A percentile compares a stretch with the other conserved stretches of the same genome.
phyloP scores from a whole-genome alignment of 495 filamentous ascomycete species.

The Pyrenopolyporus hunteri region DNA sequence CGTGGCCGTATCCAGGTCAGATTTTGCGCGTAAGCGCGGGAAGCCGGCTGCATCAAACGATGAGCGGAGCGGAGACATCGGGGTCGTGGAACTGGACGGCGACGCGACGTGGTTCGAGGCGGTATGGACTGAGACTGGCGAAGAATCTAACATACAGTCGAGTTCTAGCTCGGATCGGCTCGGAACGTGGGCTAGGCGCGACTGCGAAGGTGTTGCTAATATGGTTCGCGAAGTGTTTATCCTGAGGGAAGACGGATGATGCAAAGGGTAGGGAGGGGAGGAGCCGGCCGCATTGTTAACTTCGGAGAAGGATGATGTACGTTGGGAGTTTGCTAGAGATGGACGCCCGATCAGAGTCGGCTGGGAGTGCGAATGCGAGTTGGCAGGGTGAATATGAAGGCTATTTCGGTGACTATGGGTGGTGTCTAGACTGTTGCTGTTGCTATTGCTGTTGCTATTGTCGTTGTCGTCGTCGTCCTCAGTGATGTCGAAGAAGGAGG shows the following conservation, averaged over 20 bases:
- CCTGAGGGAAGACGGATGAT: conserved; percentile 47
- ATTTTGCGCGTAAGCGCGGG: conserved; percentile 57
- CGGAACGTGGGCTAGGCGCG: conserved; percentile 48
- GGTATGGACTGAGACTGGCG: conserved; percentile 39
- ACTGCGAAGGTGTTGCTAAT: conserved; percentile 37
- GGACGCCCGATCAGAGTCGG: conserved; percentile 42
- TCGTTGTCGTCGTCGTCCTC: conserved; percentile 52
- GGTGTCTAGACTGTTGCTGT: conserved; percentile 3
- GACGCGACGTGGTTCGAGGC: conserved; percentile 28
- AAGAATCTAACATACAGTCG: conserved; percentile 38
- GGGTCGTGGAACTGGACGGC: conserved; percentile 38
- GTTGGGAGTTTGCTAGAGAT: conserved; percentile 47
- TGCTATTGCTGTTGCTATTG: conserved; percentile 18
- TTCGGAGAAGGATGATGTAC: conserved; percentile 51
- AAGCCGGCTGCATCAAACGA: conserved; percentile 57
- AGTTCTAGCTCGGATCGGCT: conserved; percentile 52
- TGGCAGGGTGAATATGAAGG: conserved; percentile 28
- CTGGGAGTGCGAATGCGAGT: conserved; percentile 37
- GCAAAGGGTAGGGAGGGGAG: conserved; percentile 30
- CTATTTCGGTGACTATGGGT: conserved; percentile 26
- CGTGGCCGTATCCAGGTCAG: conserved; percentile 54
- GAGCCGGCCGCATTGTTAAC: conserved; percentile 37
- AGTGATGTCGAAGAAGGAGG: conserved; percentile 55
- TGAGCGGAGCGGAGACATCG: conserved; percentile 57
- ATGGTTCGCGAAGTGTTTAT: conserved; percentile 49